phyloP scores from a whole-genome alignment of 106 monocot genomes.

The Chionographis japonica region DNA sequence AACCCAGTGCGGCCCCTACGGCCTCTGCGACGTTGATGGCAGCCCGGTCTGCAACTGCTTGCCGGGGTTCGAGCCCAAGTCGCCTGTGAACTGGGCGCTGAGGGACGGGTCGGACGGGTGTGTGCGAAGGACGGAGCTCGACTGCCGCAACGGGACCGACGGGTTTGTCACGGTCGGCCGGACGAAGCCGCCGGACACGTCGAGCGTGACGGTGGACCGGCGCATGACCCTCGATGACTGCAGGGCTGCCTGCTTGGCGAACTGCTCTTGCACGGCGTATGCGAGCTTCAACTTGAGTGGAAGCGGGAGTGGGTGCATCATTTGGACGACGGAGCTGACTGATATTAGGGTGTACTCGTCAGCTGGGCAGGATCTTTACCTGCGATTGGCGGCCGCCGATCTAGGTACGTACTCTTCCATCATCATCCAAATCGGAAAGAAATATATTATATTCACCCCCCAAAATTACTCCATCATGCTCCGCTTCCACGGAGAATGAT shows the following conservation, averaged over 20 bases:
- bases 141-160: conserved; percentile 8
- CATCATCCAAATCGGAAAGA: too few relatives aligned
- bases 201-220: not conserved
- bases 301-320: conserved; percentile 11
- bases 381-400: conserved; percentile 8
- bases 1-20: conserved; percentile 15
- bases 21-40: conserved; percentile 13
- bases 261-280: conserved; percentile 31
- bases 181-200: conserved; percentile 23
- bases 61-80: conserved; percentile 22
- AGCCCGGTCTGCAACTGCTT: conserved; percentile 15
- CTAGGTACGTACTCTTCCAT: conserved; percentile 2
- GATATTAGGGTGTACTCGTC: conserved; percentile 14
- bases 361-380: conserved; percentile 16
- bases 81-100: not conserved
- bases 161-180: conserved; percentile 12
- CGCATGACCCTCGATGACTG: conserved; percentile 14
- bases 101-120: conserved; percentile 14
- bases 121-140: conserved; percentile 2
- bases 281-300: conserved; percentile 8
- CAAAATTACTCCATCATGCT: too few relatives aligned
- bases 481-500: too few relatives aligned
- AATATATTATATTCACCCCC: too few relatives aligned
- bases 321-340: conserved; percentile 7
- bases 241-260: conserved; percentile 10